These are phyloP conservation scores for Hordeum pubiflorum DNA, from an alignment of 202 grass and related monocot species.

Conservation along the genomic window DNA sequence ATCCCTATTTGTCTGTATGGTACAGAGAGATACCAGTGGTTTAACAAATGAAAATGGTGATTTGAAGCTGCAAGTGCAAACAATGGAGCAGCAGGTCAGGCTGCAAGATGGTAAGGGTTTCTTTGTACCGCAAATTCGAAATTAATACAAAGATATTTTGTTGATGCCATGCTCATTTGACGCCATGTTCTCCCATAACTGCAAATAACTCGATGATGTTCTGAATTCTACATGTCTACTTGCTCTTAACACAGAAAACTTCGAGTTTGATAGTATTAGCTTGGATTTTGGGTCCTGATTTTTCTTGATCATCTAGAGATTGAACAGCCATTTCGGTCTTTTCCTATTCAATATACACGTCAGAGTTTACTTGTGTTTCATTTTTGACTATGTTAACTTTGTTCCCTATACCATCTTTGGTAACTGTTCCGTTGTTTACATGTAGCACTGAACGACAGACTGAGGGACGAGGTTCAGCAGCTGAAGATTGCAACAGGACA, in stretches of 20 bases:
- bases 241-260: neutral
- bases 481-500: constrained; percentile 83
- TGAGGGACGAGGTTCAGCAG: constrained; percentile 79
- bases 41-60: constrained; percentile 90
- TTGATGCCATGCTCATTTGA: neutral
- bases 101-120: constrained; percentile 76
- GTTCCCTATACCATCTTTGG: neutral
- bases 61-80: constrained; percentile 73
- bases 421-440: neutral
- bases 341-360: neutral
- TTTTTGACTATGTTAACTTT: neutral
- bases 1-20: constrained; percentile 24
- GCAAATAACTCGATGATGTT: neutral
- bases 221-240: neutral
- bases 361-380: neutral
- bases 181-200: neutral
- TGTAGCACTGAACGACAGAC: constrained; percentile 70
- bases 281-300: neutral
- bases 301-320: neutral
- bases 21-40: constrained; percentile 75
- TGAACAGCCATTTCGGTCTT: neutral
- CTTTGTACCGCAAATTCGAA: neutral
- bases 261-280: neutral
- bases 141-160: constrained; percentile 7
- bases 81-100: constrained; percentile 86